A percentile compares a stretch with the other conserved stretches of the same genome.
These are phyloP conservation scores for Aspergillus sclerotialis DNA, from an alignment of 2,329 filamentous ascomycete genomes.

Conservation along the genomic window DNA sequence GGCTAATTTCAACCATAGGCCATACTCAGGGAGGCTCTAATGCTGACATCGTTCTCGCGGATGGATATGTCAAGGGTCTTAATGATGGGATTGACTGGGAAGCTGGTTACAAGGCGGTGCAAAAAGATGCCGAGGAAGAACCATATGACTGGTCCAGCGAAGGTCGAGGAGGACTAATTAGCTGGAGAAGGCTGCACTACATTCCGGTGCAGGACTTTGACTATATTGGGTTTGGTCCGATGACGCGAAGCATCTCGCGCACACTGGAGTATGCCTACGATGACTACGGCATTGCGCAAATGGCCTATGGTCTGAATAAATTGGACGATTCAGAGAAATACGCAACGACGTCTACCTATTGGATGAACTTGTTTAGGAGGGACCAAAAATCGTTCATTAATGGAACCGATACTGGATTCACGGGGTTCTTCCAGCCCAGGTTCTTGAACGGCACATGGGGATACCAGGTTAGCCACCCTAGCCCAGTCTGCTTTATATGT, in stretches of 20 bases:
- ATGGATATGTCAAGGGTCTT: slow-evolving; percentile 63
- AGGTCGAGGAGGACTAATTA: slow-evolving; percentile 62
- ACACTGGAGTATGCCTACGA: slow-evolving; percentile 73
- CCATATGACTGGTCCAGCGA: slow-evolving; percentile 63
- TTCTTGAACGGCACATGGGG: slow-evolving; percentile 64
- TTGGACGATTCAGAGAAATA: slow-evolving; percentile 54
- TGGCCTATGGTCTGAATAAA: slow-evolving; percentile 52
- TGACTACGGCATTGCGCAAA: slow-evolving; percentile 60
- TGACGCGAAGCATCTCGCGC: slow-evolving; percentile 63
- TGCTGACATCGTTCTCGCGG: slow-evolving; percentile 60
- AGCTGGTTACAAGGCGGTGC: slow-evolving; percentile 59
- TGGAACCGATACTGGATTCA: slow-evolving; percentile 58
- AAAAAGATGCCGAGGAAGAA: slow-evolving; percentile 64
- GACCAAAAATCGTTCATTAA: slow-evolving; percentile 53
- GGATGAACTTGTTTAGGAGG: slow-evolving; percentile 60
- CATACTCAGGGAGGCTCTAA: slow-evolving; percentile 69
- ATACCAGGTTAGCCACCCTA: slow-evolving; percentile 41
- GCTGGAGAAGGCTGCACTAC: slow-evolving; percentile 64
- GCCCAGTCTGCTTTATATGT: neutral
- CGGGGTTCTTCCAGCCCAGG: slow-evolving; percentile 65
- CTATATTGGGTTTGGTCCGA: slow-evolving; percentile 57
- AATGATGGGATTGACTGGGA: slow-evolving; percentile 58
- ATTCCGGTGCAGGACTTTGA: slow-evolving; percentile 67
- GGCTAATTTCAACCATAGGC: slow-evolving; percentile 33
- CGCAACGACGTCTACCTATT: slow-evolving; percentile 53